Evolutionary conservation across 179 eudicot species (phyloP).

Genomic region (Camellia oleifera): DNA sequence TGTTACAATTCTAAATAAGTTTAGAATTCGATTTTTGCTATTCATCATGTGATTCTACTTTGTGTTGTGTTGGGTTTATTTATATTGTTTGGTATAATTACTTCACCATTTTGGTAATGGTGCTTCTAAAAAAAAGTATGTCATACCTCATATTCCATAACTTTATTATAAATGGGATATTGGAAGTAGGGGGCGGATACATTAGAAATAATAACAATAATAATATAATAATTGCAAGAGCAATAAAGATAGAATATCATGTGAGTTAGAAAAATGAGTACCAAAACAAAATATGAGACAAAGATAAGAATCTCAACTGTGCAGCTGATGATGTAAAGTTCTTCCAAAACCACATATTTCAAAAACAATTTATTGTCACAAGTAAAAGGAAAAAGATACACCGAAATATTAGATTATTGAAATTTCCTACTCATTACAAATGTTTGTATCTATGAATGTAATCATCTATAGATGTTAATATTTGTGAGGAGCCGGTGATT

Average conservation of each 20-base stretch:
- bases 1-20: background rate
- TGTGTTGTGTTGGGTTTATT: background rate
- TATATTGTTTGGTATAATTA: background rate
- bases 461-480: no score
- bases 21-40: background rate
- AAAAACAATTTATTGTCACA: background rate
- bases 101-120: background rate
- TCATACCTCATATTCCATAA: background rate
- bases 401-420: no score
- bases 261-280: background rate
- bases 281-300: background rate
- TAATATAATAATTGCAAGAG: no score
- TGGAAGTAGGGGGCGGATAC: background rate
- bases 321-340: background rate
- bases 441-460: no score
- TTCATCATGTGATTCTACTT: background rate
- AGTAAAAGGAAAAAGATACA: background rate
- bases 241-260: background rate
- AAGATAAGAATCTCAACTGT: background rate
- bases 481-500: no score
- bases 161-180: background rate
- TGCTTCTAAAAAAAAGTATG: background rate
- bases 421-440: no score
- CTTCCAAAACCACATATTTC: background rate
- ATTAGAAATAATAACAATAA: no score